Evolutionary conservation across 2,329 filamentous ascomycete genomes (phyloP), one percentile per base, ranked within the genome.

Genomic region (Xylaria sp.): DNA sequence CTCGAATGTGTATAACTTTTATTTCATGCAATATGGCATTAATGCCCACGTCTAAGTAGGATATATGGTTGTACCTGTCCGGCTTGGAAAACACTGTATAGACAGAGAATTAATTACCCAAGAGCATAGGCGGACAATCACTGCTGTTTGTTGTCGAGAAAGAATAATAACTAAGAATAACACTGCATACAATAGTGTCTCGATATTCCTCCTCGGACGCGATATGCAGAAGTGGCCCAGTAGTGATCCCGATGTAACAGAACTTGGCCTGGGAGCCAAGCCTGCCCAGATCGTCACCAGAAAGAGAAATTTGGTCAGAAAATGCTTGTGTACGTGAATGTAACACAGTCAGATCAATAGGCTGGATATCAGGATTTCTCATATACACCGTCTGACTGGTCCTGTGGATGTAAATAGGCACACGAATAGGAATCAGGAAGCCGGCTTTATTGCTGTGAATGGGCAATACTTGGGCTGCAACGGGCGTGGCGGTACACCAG

Each of bases 321-420:
- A 47, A 43, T 38, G 43, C 11, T 41, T 56, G 35, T n/a, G 44
- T 43, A 43, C 31, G 23, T 35, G n/a, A 54, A 56, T 63, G 63
- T 58, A 65, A 62, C 62, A 10, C 35, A 27, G 55, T 62, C 51
- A 47, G 55, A 47, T 43, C 37, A 40, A 56, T 52, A 41, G 23
- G 48, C 37, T 37, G 52, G 49, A 37, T 37, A 56, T 53, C 46
- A 56, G 54, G 51, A 47, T 49, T 48, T 27, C 29, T 27, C 37
- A 17, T 63, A 51, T 46, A 19, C 48, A 35, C 35, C 35, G 56
- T 55, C 38, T 65, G 33, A 65, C 60, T 65, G 63, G 63, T 51
- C 49, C 38, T 31, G 37, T 17, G 17, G 27, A 47, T 23, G 35
- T 43, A 35, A 19, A 57, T 21, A 23, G 44, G 21, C 35, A 63